Evolutionary conservation across 2,329 filamentous ascomycete species (phyloP).

Genomic region (Tolypocladium tropicale): DNA sequence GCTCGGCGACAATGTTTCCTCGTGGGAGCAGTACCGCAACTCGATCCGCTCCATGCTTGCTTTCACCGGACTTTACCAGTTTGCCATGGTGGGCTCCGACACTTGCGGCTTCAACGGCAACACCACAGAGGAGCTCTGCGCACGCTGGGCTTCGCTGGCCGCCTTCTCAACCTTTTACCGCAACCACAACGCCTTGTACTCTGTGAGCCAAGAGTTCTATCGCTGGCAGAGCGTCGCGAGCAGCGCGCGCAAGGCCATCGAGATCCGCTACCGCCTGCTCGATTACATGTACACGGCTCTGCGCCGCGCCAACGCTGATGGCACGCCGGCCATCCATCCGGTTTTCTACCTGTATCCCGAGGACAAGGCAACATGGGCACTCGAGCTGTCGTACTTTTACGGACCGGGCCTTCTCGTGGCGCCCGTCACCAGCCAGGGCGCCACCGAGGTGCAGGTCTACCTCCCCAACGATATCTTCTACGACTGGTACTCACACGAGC

Average conservation of each 20-base stretch:
- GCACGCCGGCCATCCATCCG: constrained; percentile 57
- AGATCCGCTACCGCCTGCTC: constrained; percentile 65
- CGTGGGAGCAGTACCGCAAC: constrained; percentile 65
- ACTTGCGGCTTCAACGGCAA: constrained; percentile 66
- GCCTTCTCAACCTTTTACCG: constrained; percentile 63
- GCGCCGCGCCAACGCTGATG: constrained; percentile 46
- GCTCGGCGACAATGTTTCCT: constrained; percentile 66
- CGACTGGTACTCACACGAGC: constrained; percentile 38
- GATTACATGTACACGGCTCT: constrained; percentile 73
- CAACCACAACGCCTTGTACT: constrained; percentile 48
- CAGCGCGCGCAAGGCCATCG: constrained; percentile 58
- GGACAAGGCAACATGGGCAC: constrained; percentile 32
- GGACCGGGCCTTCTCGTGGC: constrained; percentile 37
- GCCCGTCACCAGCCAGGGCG: constrained; percentile 34
- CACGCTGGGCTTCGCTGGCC: constrained; percentile 59
- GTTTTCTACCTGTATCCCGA: constrained; percentile 61
- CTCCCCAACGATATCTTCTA: constrained; percentile 40
- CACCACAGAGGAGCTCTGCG: constrained; percentile 53
- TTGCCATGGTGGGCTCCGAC: constrained; percentile 62
- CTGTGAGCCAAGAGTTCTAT: constrained; percentile 56
- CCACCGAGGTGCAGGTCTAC: constrained; percentile 34
- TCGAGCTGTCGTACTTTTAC: constrained; percentile 42
- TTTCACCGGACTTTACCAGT: constrained; percentile 58
- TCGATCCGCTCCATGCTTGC: constrained; percentile 69
- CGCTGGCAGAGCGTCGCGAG: constrained; percentile 52